Base-by-base conservation (phyloP, 1,139 yeast genomes). In the Suhomyces ambrosiae region DNA sequence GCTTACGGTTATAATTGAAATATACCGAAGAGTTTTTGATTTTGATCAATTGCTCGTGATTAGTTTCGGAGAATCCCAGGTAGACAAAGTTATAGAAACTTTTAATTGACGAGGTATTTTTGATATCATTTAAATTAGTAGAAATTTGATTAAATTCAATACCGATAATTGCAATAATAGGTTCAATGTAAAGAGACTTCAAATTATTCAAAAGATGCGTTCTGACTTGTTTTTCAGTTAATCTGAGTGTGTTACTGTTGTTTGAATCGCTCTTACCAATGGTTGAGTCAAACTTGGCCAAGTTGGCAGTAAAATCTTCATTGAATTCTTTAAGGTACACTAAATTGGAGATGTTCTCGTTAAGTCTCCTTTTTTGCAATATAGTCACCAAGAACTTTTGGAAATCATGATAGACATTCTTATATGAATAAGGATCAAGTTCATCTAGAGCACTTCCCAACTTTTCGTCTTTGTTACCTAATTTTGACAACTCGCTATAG, bases 301-400 rank as follows among this genome's bases (percentile, higher is more conserved):
- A 53, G 37, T 57, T 56, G 28, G 55, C 54, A 19, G 65, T 54
- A 41, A 67, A 66, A 28, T 59, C 60, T 15, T 50, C 53, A 40
- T 61, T 63, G 33, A 68, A 59, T 46, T 71, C 74, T 40, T 63
- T 63, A 33, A 71, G 54, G 45, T 60, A 71, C 1, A 68, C 65
- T 39, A 60, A 55, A 41, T 63, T 60, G 27, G 49, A 49, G 16
- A 63, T 52, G 38, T 63, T 58, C 33, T 57, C 54, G 27, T 52
- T 46, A 5, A 44, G 40, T 23, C 54, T 50, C 18, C 54, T 44
- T 31, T 47, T 50, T 5, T 50, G 46, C 33, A 62, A 47, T 10
- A 68, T 52, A 4, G 56, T 54, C 39, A 56, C 48, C 42, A 71
- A 58, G 40, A 56, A 69, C 22, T 56, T 60, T 39, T 65, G 67